Conservation (phyloP, 345 rosid species). For the Clausena lansium region DNA sequence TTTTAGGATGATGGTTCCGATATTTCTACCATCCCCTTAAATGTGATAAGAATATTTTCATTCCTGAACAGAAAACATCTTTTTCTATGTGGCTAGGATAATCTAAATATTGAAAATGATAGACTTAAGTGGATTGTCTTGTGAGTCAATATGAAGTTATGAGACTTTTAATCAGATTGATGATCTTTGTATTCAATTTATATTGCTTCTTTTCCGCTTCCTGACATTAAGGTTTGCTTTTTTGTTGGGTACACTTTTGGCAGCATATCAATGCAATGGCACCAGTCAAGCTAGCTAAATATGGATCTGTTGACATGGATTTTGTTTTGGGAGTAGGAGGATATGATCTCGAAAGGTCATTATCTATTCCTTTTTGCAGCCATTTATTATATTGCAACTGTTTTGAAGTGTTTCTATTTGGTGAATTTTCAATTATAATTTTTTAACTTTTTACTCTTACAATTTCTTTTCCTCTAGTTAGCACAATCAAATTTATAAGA, state of each 20-base stretch:
- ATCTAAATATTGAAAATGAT: not conserved
- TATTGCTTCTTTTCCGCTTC: not conserved
- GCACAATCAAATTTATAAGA: not conserved
- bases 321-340: conserved; percentile 80
- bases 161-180: not conserved
- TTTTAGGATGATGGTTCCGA: not conserved
- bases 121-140: not conserved
- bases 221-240: not conserved
- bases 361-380: not conserved
- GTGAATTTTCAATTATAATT: not conserved
- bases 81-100: not conserved
- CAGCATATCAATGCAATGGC: conserved; percentile 72
- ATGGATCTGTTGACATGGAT: conserved; percentile 67
- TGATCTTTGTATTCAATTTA: not conserved
- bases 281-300: conserved; percentile 52
- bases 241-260: conserved; percentile 9
- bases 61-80: not conserved
- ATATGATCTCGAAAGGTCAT: conserved; percentile 71
- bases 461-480: not conserved
- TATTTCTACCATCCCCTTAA: not conserved
- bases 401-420: not conserved
- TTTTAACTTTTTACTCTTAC: not conserved
- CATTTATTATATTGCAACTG: not conserved
- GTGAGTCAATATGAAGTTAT: not conserved
- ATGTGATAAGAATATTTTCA: not conserved